Conservation (phyloP, 768 basidiomycete genomes). For the Kwoniella bestiolae region DNA sequence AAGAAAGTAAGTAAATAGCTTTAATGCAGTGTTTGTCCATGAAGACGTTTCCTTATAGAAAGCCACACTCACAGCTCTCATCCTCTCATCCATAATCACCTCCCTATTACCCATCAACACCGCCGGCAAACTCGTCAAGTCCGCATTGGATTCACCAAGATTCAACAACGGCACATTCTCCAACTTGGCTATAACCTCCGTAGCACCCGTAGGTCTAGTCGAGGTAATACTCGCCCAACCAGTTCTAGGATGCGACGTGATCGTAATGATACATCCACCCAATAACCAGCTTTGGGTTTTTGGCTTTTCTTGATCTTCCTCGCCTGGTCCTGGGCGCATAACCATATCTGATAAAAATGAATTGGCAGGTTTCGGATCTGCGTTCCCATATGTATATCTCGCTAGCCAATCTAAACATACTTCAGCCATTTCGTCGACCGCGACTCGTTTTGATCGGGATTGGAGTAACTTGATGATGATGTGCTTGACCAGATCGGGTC, state of each 20-base stretch:
- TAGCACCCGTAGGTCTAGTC: constrained; percentile 84
- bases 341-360: constrained; percentile 80
- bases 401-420: constrained; percentile 98
- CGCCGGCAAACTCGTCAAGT: constrained; percentile 72
- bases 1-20: not conserved
- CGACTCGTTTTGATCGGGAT: constrained; percentile 74
- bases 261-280: constrained; percentile 81
- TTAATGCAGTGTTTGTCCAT: not conserved
- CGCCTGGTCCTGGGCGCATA: constrained; percentile 61
- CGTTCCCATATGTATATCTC: constrained; percentile 89
- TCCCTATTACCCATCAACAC: constrained; percentile 73
- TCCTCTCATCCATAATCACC: constrained; percentile 28
- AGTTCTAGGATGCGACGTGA: constrained; percentile 70
- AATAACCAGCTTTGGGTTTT: constrained; percentile 77
- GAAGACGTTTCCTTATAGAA: not conserved
- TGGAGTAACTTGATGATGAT: constrained; percentile 84
- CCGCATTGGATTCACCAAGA: constrained; percentile 81
- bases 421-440: constrained; percentile 86
- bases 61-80: not conserved
- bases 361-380: constrained; percentile 83
- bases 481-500: constrained; percentile 78
- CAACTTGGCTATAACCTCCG: constrained; percentile 77
- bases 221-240: constrained; percentile 90
- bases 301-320: constrained; percentile 38
- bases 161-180: constrained; percentile 88